Conservation (phyloP, 371 early-diverging fungal species). For the Actinomucor elegans region DNA sequence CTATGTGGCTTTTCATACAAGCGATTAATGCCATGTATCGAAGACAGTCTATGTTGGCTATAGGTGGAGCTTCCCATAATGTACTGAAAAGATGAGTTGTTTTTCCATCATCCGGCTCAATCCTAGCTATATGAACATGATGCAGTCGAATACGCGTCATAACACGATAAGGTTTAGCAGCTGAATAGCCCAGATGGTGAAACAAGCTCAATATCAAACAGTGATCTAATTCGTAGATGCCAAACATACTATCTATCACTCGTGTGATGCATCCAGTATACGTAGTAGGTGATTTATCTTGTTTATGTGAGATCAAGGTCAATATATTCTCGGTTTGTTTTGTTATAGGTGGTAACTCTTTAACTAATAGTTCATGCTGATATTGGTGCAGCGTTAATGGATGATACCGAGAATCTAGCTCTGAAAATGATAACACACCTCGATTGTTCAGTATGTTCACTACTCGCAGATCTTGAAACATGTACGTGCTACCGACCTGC, state of each 20-base stretch:
- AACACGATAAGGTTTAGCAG: conserved; percentile 22
- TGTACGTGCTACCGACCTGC: conserved; percentile 1
- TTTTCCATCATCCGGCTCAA: not conserved
- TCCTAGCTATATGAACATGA: conserved; percentile 14
- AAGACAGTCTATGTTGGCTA: not conserved
- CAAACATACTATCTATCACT: conserved; percentile 30
- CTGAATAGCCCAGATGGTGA: conserved; percentile 13
- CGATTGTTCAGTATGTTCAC: not conserved
- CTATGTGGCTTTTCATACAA: conserved; percentile 20
- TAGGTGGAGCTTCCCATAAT: conserved; percentile 3
- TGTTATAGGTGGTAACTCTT: too few relatives aligned
- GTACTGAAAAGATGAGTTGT: conserved; percentile 1
- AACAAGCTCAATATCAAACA: conserved; percentile 20
- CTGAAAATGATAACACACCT: not conserved
- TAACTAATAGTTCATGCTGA: not conserved
- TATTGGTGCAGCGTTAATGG: not conserved
- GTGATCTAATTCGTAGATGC: conserved; percentile 32
- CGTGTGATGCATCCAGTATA: conserved; percentile 24
- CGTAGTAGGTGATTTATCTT: too few relatives aligned
- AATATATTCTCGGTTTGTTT: not conserved
- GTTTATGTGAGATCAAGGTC: not conserved
- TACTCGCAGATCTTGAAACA: conserved; percentile 1
- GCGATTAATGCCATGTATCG: conserved; percentile 7
- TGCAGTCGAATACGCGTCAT: conserved; percentile 14
- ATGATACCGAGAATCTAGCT: not conserved